phyloP scores from a whole-genome alignment of 192 early-diverging fungal species.

The Fimicolochytrium jonesii region DNA sequence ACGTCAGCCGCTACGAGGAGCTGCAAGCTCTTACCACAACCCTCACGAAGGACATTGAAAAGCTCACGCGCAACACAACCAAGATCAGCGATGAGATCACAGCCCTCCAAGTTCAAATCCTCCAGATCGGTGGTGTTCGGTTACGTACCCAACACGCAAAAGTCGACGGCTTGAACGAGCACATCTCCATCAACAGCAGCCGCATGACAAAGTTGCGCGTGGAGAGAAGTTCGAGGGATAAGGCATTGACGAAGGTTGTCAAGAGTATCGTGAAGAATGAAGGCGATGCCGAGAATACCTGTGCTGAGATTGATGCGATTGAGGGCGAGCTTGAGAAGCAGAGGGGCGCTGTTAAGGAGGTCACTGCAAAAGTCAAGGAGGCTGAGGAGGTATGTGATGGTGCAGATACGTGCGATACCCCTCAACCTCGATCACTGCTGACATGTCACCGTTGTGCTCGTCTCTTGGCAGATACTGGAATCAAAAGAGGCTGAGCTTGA shows the following conservation, averaged over 20 bases:
- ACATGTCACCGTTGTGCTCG: neutral
- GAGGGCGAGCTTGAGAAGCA: slow-evolving; percentile 53
- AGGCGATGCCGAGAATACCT: slow-evolving; percentile 59
- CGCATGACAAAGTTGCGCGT: slow-evolving; percentile 70
- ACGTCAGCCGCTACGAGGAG: slow-evolving; percentile 48
- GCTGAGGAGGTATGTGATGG: slow-evolving; percentile 42
- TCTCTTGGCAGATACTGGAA: slow-evolving; percentile 49
- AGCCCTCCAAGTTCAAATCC: slow-evolving; percentile 80
- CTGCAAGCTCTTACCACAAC: slow-evolving; percentile 18
- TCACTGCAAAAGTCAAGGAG: slow-evolving; percentile 41
- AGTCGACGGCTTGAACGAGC: slow-evolving; percentile 74
- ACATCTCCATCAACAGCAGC: slow-evolving; percentile 65
- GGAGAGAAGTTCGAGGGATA: slow-evolving; percentile 69
- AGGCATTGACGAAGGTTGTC: slow-evolving; percentile 67
- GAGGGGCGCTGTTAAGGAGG: slow-evolving; percentile 32
- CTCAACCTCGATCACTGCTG: too few species aligned
- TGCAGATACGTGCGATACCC: too few species aligned
- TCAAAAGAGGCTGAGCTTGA: slow-evolving; percentile 65
- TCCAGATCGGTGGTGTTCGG: slow-evolving; percentile 85
- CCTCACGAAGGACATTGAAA: neutral
- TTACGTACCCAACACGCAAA: slow-evolving; percentile 81
- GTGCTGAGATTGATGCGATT: slow-evolving; percentile 60
- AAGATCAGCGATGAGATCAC: slow-evolving; percentile 76
- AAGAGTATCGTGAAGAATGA: slow-evolving; percentile 61
- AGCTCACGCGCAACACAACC: slow-evolving; percentile 45